These are phyloP conservation scores for Colletotrichum falcatum DNA, from an alignment of 2,329 filamentous ascomycete species.

Conservation along the genomic window DNA sequence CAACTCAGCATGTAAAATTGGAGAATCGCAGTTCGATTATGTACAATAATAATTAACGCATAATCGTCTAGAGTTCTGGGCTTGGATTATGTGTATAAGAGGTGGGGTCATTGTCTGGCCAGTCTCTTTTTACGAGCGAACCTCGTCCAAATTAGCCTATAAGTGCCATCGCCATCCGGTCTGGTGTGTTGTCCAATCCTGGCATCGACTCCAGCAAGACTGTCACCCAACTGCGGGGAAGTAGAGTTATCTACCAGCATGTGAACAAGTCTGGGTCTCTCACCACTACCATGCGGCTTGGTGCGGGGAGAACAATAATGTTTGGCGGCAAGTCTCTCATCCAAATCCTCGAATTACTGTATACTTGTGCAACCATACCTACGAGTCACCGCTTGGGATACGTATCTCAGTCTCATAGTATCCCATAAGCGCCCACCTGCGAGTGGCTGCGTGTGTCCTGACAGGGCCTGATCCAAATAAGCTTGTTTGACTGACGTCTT, in stretches of 20 bases:
- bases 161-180: constrained; percentile 3
- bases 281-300: neutral
- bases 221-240: constrained; percentile 32
- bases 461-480: constrained; percentile 6
- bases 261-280: neutral
- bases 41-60: neutral
- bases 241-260: neutral
- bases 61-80: neutral
- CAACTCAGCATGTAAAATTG: neutral
- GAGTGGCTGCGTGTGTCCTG: constrained; percentile 2
- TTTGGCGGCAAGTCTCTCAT: constrained; percentile 8
- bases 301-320: constrained; percentile 18
- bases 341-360: neutral
- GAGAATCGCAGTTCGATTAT: neutral
- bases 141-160: constrained; percentile 8
- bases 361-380: neutral
- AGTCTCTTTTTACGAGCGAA: neutral
- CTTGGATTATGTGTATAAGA: neutral
- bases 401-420: constrained; percentile 6
- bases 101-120: too few relatives aligned
- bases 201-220: neutral
- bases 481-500: neutral
- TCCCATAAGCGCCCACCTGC: constrained; percentile 32
- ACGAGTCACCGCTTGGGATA: neutral
- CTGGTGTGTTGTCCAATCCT: neutral